Percentiles rank a stretch among this genome's conserved stretches.
phyloP scores from a whole-genome alignment of 306 rosid species.

The Pachyrhizus erosus region DNA sequence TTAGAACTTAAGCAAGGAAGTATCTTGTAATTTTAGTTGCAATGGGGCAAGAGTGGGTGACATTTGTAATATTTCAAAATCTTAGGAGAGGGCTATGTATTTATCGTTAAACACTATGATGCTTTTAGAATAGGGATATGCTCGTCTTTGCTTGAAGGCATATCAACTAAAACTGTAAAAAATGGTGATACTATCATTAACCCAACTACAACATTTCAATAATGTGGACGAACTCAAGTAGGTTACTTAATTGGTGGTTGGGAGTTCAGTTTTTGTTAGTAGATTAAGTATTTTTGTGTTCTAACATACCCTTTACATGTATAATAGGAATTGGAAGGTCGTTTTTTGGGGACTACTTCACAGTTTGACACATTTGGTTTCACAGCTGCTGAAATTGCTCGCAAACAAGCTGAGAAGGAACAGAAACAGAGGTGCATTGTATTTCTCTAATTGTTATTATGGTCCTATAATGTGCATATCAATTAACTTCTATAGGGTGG shows the following conservation, averaged over 20 bases:
- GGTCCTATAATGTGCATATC: background rate
- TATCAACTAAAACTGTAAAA: slow-evolving; percentile 8
- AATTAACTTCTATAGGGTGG: background rate
- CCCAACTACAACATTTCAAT: slow-evolving; percentile 13
- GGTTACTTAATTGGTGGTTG: slow-evolving; percentile 11
- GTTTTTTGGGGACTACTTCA: slow-evolving; percentile 73
- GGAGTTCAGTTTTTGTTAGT: slow-evolving; percentile 28
- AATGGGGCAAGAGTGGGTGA: background rate
- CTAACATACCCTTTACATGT: slow-evolving; percentile 31
- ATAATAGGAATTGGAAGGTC: slow-evolving; percentile 84
- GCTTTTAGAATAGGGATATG: slow-evolving; percentile 12
- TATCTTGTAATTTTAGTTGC: slow-evolving; percentile 15
- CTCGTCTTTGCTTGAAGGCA: slow-evolving; percentile 31
- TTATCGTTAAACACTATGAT: slow-evolving; percentile 10
- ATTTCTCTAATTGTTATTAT: slow-evolving; percentile 34
- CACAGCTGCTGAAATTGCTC: slow-evolving; percentile 86
- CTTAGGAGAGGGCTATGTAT: background rate
- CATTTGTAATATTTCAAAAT: slow-evolving; percentile 30
- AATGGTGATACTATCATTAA: background rate
- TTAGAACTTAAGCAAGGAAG: slow-evolving; percentile 15
- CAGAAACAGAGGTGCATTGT: slow-evolving; percentile 77
- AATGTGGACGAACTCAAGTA: slow-evolving; percentile 19
- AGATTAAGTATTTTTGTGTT: slow-evolving; percentile 25
- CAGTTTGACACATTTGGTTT: slow-evolving; percentile 96
- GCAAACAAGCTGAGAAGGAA: slow-evolving; percentile 89